Evolutionary conservation across 2,329 filamentous ascomycete species (phyloP).

Genomic region (Verticillium zaregamsianum): DNA sequence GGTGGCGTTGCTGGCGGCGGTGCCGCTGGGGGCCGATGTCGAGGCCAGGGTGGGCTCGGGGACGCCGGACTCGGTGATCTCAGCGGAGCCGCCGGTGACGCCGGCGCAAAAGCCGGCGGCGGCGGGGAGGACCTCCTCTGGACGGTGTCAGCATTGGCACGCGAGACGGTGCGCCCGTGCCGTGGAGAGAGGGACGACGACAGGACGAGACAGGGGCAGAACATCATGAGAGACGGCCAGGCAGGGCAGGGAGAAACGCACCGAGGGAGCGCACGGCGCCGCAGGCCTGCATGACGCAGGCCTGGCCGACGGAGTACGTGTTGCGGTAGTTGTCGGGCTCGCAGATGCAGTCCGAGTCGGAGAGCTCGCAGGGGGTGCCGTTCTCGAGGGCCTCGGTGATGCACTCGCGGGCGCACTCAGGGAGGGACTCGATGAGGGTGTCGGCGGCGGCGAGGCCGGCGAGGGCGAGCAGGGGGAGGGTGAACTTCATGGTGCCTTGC

Average conservation of each 20-base stretch:
- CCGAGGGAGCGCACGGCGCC: slow-evolving; percentile 28
- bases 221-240: not conserved
- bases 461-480: slow-evolving; percentile 7
- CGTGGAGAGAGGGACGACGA: no score
- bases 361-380: slow-evolving; percentile 14
- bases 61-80: slow-evolving; percentile 2
- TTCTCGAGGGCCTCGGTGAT: slow-evolving; percentile 8
- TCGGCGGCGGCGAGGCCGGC: slow-evolving; percentile 10
- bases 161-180: no score
- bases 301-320: slow-evolving; percentile 32
- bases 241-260: slow-evolving; percentile 3
- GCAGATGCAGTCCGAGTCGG: slow-evolving; percentile 18
- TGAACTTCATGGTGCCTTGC: slow-evolving; percentile 11
- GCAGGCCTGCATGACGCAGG: slow-evolving; percentile 35
- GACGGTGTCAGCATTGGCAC: not conserved
- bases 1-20: not conserved
- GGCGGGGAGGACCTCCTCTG: slow-evolving; percentile 18
- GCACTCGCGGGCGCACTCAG: slow-evolving; percentile 16
- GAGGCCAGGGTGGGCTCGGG: not conserved
- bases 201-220: no score
- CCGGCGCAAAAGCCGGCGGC: slow-evolving; percentile 16
- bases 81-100: slow-evolving; percentile 8
- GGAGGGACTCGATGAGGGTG: slow-evolving; percentile 15
- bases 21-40: not conserved
- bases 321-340: slow-evolving; percentile 26